A percentile compares a stretch with the other conserved stretches of the same genome.
Evolutionary conservation across 2,329 filamentous ascomycete genomes (phyloP).

Genomic region (Ophiosphaerella korrae): DNA sequence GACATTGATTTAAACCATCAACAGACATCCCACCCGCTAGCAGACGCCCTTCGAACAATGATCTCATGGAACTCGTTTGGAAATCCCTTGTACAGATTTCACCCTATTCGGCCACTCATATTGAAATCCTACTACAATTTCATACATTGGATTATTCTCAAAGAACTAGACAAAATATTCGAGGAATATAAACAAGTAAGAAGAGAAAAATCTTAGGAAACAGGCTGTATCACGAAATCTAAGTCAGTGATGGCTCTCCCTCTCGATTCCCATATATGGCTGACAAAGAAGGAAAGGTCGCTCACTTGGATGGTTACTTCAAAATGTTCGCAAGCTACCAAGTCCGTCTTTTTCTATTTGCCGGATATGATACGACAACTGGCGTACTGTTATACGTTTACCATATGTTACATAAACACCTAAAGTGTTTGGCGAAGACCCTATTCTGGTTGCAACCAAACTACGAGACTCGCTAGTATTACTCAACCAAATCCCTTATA

Average conservation of each 20-base stretch:
- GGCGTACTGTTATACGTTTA: slow-evolving; percentile 31
- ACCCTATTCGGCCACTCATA: neutral
- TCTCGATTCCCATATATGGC: neutral
- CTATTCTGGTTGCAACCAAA: neutral
- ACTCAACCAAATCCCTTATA: slow-evolving; percentile 34
- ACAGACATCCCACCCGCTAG: neutral
- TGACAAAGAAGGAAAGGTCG: neutral
- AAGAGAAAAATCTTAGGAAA: neutral
- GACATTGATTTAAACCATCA: slow-evolving; percentile 3
- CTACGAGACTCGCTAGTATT: slow-evolving; percentile 18
- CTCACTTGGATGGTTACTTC: slow-evolving; percentile 15
- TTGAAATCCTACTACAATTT: neutral
- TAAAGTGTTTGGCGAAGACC: slow-evolving; percentile 33
- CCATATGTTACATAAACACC: slow-evolving; percentile 29
- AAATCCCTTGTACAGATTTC: neutral
- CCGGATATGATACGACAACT: slow-evolving; percentile 37
- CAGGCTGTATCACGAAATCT: neutral
- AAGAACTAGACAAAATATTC: neutral
- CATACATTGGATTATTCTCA: neutral
- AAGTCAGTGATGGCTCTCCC: slow-evolving; percentile 3
- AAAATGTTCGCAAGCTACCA: slow-evolving; percentile 24
- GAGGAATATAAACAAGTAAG: neutral
- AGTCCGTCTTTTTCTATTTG: slow-evolving; percentile 39
- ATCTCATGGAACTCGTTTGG: slow-evolving; percentile 1
- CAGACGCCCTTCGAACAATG: neutral